Evolutionary conservation across 805 yeast genomes (phyloP).

Genomic region (Pichia exigua): DNA sequence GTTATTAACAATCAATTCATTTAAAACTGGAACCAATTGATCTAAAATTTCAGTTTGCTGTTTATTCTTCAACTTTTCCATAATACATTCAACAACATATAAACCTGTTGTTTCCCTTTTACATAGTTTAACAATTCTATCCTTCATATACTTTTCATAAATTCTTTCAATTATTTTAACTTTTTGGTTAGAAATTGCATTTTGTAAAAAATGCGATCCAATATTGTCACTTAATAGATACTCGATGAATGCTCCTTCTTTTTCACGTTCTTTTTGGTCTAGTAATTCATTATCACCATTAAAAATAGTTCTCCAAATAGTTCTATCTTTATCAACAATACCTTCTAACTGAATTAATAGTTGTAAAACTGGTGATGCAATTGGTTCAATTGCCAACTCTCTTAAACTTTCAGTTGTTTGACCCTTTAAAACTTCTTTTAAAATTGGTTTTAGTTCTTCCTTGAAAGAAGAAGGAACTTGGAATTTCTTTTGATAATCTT

Average conservation of each 20-base stretch:
- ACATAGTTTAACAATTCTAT: constrained; percentile 64
- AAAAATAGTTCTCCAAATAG: constrained; percentile 62
- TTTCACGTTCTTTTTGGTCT: constrained; percentile 44
- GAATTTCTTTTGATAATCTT: constrained; percentile 57
- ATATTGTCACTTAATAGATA: constrained; percentile 77
- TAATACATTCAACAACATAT: constrained; percentile 64
- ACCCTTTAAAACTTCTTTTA: constrained; percentile 33
- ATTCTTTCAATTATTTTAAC: constrained; percentile 63
- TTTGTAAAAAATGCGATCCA: constrained; percentile 89
- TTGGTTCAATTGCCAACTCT: constrained; percentile 65
- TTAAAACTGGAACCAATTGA: constrained; percentile 57
- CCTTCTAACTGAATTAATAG: constrained; percentile 75
- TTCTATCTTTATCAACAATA: constrained; percentile 63
- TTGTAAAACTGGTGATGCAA: constrained; percentile 86
- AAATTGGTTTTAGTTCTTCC: constrained; percentile 44
- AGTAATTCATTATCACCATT: constrained; percentile 38
- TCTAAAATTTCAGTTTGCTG: constrained; percentile 60
- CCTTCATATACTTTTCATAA: constrained; percentile 63
- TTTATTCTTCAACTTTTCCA: constrained; percentile 54
- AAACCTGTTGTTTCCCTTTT: constrained; percentile 80
- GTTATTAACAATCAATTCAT: constrained; percentile 54
- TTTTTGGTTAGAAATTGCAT: constrained; percentile 57
- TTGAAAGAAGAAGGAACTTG: constrained; percentile 68
- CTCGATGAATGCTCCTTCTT: constrained; percentile 77
- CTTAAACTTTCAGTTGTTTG: constrained; percentile 45